Evolutionary conservation across 2,329 filamentous ascomycete species (phyloP).

Genomic region (Ophiocordyceps camponoti-leonardi): DNA sequence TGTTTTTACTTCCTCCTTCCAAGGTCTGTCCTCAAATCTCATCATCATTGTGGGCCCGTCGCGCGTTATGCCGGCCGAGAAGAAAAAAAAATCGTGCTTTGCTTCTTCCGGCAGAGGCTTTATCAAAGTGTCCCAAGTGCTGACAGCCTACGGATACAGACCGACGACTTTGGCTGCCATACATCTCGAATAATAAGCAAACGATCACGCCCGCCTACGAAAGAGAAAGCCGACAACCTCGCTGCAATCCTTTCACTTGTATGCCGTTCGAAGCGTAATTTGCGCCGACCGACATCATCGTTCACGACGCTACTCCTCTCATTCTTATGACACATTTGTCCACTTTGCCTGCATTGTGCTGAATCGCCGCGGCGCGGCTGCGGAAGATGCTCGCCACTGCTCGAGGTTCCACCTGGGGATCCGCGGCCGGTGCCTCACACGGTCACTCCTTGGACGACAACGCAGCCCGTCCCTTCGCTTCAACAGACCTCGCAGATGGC

Average conservation of each 20-base stretch:
- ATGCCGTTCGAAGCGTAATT: neutral
- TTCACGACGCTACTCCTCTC: neutral
- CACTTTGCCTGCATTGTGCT: slow-evolving; percentile 22
- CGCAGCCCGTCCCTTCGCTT: slow-evolving; percentile 6
- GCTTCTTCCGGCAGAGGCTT: neutral
- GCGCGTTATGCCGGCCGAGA: neutral
- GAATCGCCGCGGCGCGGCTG: slow-evolving; percentile 31
- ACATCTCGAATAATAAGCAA: neutral
- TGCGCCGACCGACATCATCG: neutral
- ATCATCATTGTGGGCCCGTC: slow-evolving; percentile 4
- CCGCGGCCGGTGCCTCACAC: slow-evolving; percentile 11
- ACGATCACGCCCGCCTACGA: neutral
- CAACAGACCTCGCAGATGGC: slow-evolving; percentile 4
- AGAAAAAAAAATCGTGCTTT: neutral
- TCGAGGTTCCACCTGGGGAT: slow-evolving; percentile 18
- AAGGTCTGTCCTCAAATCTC: slow-evolving; percentile 2
- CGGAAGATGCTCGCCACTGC: slow-evolving; percentile 24
- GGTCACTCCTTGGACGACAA: slow-evolving; percentile 9
- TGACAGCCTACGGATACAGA: neutral
- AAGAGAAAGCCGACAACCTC: neutral
- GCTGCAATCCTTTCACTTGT: neutral
- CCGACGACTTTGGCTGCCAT: neutral
- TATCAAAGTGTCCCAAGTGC: neutral
- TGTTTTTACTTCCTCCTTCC: neutral
- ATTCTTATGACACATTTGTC: slow-evolving; percentile 22